These are phyloP conservation scores for Urochloa ruziziensis DNA, from an alignment of 176 grass and related monocot species.

Conservation along the genomic window DNA sequence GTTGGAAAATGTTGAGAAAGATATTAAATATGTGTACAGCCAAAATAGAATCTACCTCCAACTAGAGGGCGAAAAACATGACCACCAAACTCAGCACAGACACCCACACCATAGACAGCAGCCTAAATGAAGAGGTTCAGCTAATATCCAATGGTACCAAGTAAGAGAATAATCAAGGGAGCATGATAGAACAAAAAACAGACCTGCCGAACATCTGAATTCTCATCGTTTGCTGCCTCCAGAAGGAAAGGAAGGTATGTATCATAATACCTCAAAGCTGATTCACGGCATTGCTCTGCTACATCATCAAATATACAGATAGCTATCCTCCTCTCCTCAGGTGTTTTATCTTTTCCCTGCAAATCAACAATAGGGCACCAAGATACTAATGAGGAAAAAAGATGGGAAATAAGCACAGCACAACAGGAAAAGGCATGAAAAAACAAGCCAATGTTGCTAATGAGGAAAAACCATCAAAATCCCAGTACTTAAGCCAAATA, in stretches of 20 bases:
- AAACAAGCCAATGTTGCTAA: neutral
- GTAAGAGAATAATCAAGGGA: neutral
- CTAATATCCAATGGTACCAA: neutral
- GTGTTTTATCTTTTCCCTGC: slow-evolving; percentile 95
- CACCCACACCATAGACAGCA: slow-evolving; percentile 97
- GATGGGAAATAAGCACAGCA: neutral
- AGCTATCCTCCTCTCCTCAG: slow-evolving; percentile 97
- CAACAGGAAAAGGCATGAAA: slow-evolving; percentile 3
- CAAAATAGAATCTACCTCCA: slow-evolving; percentile 55
- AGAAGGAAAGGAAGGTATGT: slow-evolving; percentile 94
- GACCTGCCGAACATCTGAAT: slow-evolving; percentile 91
- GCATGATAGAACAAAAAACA: slow-evolving; percentile 17
- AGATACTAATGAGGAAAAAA: slow-evolving; percentile 7
- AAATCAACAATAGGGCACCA: slow-evolving; percentile 20
- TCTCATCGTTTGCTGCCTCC: slow-evolving; percentile 95
- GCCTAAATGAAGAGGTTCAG: slow-evolving; percentile 43
- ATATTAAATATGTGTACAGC: neutral
- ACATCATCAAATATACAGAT: slow-evolving; percentile 99
- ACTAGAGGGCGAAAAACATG: slow-evolving; percentile 81
- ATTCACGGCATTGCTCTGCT: slow-evolving; percentile 90
- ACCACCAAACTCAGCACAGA: slow-evolving; percentile 95
- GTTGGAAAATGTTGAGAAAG: neutral
- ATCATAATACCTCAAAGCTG: slow-evolving; percentile 95
- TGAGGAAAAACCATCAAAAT: neutral
- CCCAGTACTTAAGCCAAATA: neutral